Percentiles rank a stretch among this genome's conserved stretches.
Conservation (phyloP, 495 filamentous ascomycete species). For the Articulospora tetracladia region DNA sequence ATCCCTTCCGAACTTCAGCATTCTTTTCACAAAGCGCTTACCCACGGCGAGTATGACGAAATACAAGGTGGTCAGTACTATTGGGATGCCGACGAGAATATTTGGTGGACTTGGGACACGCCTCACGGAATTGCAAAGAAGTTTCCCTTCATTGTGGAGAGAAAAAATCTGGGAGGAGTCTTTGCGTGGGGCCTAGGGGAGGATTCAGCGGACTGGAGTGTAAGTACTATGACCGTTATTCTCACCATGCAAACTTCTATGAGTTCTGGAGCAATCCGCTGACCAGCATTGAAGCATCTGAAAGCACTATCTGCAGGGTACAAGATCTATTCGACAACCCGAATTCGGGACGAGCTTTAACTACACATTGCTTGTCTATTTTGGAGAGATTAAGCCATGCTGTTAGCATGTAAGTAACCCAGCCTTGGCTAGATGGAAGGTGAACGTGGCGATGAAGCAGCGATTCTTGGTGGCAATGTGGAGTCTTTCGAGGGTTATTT, state of each 20-base stretch:
- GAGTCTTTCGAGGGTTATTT: no score
- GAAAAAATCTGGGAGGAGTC: conserved; percentile 60
- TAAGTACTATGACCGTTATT: background rate
- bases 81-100: conserved; percentile 52
- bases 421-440: no score
- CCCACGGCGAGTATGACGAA: conserved; percentile 53
- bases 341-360: background rate
- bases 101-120: conserved; percentile 79
- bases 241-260: background rate
- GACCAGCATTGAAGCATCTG: background rate
- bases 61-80: conserved; percentile 64
- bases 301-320: background rate
- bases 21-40: conserved; percentile 47
- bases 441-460: no score
- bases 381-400: background rate
- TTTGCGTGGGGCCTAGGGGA: conserved; percentile 75
- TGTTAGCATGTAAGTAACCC: no score
- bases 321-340: background rate
- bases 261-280: background rate
- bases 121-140: conserved; percentile 57
- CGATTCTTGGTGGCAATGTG: no score
- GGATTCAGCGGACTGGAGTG: conserved; percentile 51
- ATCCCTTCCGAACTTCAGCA: conserved; percentile 39
- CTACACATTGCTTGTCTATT: background rate
- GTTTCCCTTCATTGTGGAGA: conserved; percentile 55